Base-by-base conservation (phyloP, 495 filamentous ascomycete genomes). In the Talaromyces trachyspermus region DNA sequence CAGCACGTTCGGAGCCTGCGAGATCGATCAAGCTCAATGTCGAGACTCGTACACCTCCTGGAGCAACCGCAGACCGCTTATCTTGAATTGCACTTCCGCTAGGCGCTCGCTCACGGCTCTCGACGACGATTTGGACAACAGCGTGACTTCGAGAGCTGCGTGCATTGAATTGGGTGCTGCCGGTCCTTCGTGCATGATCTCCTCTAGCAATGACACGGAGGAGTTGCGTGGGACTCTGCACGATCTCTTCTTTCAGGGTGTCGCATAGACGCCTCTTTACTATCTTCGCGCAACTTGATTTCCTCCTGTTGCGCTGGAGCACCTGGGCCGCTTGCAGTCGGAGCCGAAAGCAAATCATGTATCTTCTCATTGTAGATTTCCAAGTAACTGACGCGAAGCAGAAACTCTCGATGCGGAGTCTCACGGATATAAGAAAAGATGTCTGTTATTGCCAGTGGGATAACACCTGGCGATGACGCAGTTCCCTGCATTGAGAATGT, bases 401-500 rank as follows among this genome's bases (percentile, higher is more conserved):
- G 70, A 54, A 97, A 98, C 56, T 98, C 92, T 48, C 94, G 75
- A 42, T 89, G 85, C 0, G 92, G 94, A 6, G 91, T 98, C 68
- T 98, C 92, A 35, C 92, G 82, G 56, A 98, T 98, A 64, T 91
- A 98, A 0, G 94, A 96, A 63, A 98, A 98, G 25, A 98, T 98
- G 58, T 98, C 92, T 40, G 90, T 96, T 55, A 98, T 96, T 44
- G 92, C 92, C 18, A 98, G 74, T 8, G 92, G 92, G 40, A 98
- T 98, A 24, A 98, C 92, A 63, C 92, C 92, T 2, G 92, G 92
- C n/a, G 86, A 94, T 4, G 86, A 88, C 40, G 92, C 89, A 19
- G 92, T 98, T 49, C 92, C 92, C 65, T 98, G 92, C 92, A 98
- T 98, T 37, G 90, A 95, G 55, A 96, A 98, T 8, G 92, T 98